Evolutionary conservation across 495 filamentous ascomycete species (phyloP), one percentile per base, ranked within the genome.

Genomic region (Penicillium tannophilum): DNA sequence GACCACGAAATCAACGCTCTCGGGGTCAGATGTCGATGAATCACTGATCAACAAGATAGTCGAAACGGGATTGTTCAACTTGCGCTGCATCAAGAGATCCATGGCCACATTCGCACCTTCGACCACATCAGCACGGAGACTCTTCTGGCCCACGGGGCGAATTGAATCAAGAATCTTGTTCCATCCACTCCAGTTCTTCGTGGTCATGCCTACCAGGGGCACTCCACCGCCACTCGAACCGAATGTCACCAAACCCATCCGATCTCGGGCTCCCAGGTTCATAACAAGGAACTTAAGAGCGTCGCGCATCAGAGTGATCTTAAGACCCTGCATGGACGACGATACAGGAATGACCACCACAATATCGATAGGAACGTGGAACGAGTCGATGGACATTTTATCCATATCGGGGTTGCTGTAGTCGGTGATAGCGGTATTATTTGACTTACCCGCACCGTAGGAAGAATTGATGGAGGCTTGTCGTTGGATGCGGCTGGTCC

Each of bases 51-150:
- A 79, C 70, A 98, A 83, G 63, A 99, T 99, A 9, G 91, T 95
- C 14, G 95, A 94, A 50, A 99, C 86, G 4, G 94, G 94, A 67
- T 99, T 99, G 71, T 88, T 92, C 61, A 92, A 90, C 74, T 97
- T 97, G 61, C 94, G 88, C 70, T 96, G 91, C 94, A 99, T 99
- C 45, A 99, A 82, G 42, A 99, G 79, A 70, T 99, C 94, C 94
- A 99, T 98, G 45, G 94, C 94, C 44, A 98, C 92, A 68, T 99
- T 99, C 36, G 94, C 93, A 55, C 94, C 94, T 64, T 99, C 94
- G 6, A 99, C 94, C 4, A 97, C 94, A 74, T 99, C 94, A 4
- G 93, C 93, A 17, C 95, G 89, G 62, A 96, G 86, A 68, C 90
- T 97, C 81, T 97, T 98, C 74, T 97, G 94, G 42, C 93, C 93